phyloP scores from a whole-genome alignment of 2,329 filamentous ascomycete genomes.

The Colletotrichum graminicola region DNA sequence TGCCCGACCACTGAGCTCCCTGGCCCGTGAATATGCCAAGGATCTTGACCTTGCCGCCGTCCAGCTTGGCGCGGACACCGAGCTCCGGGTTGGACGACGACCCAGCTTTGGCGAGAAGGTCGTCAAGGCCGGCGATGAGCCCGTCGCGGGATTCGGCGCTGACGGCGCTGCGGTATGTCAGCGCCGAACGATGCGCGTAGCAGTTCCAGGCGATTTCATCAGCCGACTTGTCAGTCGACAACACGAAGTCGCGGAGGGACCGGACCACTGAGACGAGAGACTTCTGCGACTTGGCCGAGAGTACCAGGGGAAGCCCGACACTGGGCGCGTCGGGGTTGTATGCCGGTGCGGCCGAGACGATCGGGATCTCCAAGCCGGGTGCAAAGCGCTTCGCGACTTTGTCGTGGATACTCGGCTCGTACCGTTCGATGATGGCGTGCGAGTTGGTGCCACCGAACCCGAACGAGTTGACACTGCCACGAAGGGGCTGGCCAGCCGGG shows the following conservation, averaged over 20 bases:
- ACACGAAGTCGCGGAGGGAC: constrained; percentile 32
- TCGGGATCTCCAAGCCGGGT: neutral
- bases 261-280: constrained; percentile 30
- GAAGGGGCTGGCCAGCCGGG: constrained; percentile 39
- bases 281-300: constrained; percentile 40
- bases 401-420: constrained; percentile 35
- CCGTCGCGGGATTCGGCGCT: constrained; percentile 24
- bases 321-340: neutral
- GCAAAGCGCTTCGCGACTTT: constrained; percentile 32
- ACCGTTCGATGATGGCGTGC: constrained; percentile 44
- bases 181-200: constrained; percentile 30
- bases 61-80: constrained; percentile 36
- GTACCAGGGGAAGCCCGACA: constrained; percentile 25
- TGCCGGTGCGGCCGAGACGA: neutral
- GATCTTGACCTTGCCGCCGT: constrained; percentile 38
- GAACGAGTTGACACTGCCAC: constrained; percentile 46
- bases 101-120: constrained; percentile 31
- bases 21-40: constrained; percentile 52
- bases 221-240: constrained; percentile 3
- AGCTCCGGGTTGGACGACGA: constrained; percentile 32
- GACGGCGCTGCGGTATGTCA: constrained; percentile 33
- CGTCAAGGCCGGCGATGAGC: constrained; percentile 20
- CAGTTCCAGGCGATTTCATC: constrained; percentile 36
- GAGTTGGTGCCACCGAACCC: constrained; percentile 45
- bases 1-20: constrained; percentile 50